Evolutionary conservation across 2,329 filamentous ascomycete species (phyloP).

Genomic region (Chaetomiaceae sp.): DNA sequence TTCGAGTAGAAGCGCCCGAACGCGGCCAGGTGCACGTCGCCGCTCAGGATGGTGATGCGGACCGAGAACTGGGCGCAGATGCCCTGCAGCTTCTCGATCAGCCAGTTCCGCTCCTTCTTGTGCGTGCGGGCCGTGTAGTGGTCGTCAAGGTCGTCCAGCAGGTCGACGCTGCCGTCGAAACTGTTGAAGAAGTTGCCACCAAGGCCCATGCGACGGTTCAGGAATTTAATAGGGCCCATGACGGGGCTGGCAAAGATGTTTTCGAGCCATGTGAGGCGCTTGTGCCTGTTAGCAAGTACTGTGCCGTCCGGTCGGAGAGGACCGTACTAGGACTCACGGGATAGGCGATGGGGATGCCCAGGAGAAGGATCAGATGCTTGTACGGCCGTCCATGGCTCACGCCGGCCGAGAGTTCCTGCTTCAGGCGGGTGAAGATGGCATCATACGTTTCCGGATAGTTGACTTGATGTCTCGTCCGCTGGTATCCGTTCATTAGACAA

Average conservation of each 20-base stretch:
- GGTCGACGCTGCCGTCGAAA: constrained; percentile 89
- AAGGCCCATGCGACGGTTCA: constrained; percentile 86
- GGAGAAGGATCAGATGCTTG: constrained; percentile 79
- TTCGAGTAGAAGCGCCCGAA: constrained; percentile 94
- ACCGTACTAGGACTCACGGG: constrained; percentile 54
- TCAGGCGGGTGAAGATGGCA: constrained; percentile 71
- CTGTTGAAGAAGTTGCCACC: constrained; percentile 84
- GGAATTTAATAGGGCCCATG: constrained; percentile 80
- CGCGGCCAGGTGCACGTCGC: constrained; percentile 89
- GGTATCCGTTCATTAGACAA: neutral
- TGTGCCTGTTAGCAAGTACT: constrained; percentile 29
- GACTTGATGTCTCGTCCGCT: constrained; percentile 84
- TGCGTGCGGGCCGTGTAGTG: constrained; percentile 92
- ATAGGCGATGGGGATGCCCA: constrained; percentile 84
- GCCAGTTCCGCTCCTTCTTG: constrained; percentile 76
- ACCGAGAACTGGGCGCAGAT: constrained; percentile 82
- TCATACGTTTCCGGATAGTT: constrained; percentile 93
- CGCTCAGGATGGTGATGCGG: constrained; percentile 85
- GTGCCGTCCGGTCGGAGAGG: neutral
- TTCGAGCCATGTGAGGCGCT: constrained; percentile 92
- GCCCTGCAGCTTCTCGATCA: constrained; percentile 77
- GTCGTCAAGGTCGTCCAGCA: constrained; percentile 89
- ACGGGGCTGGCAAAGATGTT: constrained; percentile 84
- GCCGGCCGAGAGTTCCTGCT: constrained; percentile 64
- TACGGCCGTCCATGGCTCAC: constrained; percentile 68